phyloP scores from a whole-genome alignment of 2,329 filamentous ascomycete genomes.

The Alternaria panax region DNA sequence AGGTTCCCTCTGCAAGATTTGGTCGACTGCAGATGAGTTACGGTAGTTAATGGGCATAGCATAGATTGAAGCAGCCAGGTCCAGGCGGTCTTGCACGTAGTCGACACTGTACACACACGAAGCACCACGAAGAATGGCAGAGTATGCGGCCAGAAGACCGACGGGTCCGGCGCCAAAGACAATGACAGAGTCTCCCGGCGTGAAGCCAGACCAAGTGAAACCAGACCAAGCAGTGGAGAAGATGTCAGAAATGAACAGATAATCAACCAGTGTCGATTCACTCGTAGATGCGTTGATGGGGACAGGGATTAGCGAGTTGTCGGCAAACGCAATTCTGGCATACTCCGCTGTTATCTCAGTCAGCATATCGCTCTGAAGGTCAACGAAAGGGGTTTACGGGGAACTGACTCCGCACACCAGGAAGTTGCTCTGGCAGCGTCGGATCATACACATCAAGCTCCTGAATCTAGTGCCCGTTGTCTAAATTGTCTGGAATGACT shows the following conservation, averaged over 20 bases:
- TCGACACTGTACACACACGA: slow-evolving; percentile 45
- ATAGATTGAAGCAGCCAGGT: slow-evolving; percentile 37
- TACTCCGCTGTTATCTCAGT: slow-evolving; percentile 21
- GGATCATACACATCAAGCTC: not conserved
- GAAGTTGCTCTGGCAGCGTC: not conserved
- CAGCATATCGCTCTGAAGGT: not conserved
- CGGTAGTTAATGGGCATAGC: slow-evolving; percentile 48
- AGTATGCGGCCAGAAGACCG: slow-evolving; percentile 43
- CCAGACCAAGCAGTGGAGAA: slow-evolving; percentile 36
- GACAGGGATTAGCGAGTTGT: slow-evolving; percentile 17
- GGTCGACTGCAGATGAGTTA: slow-evolving; percentile 33
- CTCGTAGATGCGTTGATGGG: slow-evolving; percentile 7
- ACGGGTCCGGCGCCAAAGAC: slow-evolving; percentile 50
- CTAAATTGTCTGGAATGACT: slow-evolving; percentile 25
- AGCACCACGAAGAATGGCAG: slow-evolving; percentile 45
- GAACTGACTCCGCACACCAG: not conserved
- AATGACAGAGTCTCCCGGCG: slow-evolving; percentile 37
- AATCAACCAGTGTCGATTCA: slow-evolving; percentile 13
- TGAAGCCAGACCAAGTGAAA: slow-evolving; percentile 30
- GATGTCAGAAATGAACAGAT: slow-evolving; percentile 41
- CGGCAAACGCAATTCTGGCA: slow-evolving; percentile 22
- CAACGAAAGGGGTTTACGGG: not conserved
- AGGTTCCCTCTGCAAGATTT: slow-evolving; percentile 36
- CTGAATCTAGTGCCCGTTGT: not conserved
- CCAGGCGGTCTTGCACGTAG: slow-evolving; percentile 21